Evolutionary conservation across 257 asterid genomes (phyloP).

Genomic region (Fraxinus excelsior): DNA sequence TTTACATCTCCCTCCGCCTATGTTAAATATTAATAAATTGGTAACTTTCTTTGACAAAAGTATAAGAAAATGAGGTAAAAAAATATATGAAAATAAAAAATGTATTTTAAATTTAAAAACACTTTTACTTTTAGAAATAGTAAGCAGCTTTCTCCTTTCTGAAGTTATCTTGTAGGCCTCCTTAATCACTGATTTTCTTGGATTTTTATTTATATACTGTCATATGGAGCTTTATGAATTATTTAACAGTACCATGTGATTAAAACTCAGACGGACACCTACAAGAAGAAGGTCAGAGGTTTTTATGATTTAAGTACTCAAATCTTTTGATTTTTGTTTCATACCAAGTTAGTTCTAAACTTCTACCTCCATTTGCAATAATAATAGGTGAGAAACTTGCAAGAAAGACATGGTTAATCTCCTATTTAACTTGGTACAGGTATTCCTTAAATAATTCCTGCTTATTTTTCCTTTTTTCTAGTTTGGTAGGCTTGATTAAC

Average conservation of each 20-base stretch:
- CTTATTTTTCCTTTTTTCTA: neutral
- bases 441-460: neutral
- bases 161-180: neutral
- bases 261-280: conserved; percentile 39
- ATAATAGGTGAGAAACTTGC: conserved; percentile 39
- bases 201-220: neutral
- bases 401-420: conserved; percentile 42
- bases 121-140: no score
- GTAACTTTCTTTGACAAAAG: no score
- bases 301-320: neutral
- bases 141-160: no score
- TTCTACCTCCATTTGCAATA: neutral
- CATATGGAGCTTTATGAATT: neutral
- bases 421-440: conserved; percentile 33
- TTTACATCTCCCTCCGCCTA: no score
- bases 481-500: neutral
- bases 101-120: no score
- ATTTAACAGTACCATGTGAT: conserved; percentile 38
- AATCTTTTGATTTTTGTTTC: neutral
- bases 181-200: neutral
- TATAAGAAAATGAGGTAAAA: no score
- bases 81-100: no score
- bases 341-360: neutral
- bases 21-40: no score
- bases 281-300: conserved; percentile 40